phyloP scores from a whole-genome alignment of 148 eudicot genomes.

The Nepenthes gracilis region DNA sequence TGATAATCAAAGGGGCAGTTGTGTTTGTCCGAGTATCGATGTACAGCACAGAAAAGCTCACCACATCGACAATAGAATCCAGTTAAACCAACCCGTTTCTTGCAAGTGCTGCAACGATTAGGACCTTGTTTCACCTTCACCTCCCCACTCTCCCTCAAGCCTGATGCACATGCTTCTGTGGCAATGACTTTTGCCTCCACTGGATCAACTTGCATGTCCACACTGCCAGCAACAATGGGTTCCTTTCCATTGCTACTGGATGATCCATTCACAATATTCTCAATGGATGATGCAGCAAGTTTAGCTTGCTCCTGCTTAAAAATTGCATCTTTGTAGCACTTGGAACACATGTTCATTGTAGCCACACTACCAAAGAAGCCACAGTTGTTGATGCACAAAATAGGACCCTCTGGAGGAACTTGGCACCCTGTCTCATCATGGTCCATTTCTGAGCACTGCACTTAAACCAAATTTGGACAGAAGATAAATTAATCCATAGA shows the following conservation, averaged over 20 bases:
- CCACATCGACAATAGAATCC: slow-evolving; percentile 69
- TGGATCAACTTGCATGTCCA: slow-evolving; percentile 21
- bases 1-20: slow-evolving; percentile 60
- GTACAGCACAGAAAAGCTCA: slow-evolving; percentile 47
- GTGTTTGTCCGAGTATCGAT: slow-evolving; percentile 70
- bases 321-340: slow-evolving; percentile 60
- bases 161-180: slow-evolving; percentile 17
- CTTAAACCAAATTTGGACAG: not conserved
- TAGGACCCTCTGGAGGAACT: slow-evolving; percentile 46
- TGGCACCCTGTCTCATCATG: slow-evolving; percentile 60
- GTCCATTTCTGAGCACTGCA: slow-evolving; percentile 38
- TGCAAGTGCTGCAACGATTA: slow-evolving; percentile 46
- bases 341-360: slow-evolving; percentile 82
- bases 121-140: slow-evolving; percentile 39
- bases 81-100: slow-evolving; percentile 58
- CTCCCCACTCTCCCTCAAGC: slow-evolving; percentile 15
- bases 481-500: not conserved
- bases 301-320: slow-evolving; percentile 64
- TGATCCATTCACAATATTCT: slow-evolving; percentile 56
- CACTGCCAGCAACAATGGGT: slow-evolving; percentile 11
- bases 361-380: slow-evolving; percentile 82
- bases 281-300: slow-evolving; percentile 57
- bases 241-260: slow-evolving; percentile 29
- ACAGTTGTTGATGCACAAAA: slow-evolving; percentile 61
- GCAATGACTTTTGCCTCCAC: slow-evolving; percentile 18